phyloP scores from a whole-genome alignment of 2,329 filamentous ascomycete genomes.

The Phyllosticta paracitricarpa region DNA sequence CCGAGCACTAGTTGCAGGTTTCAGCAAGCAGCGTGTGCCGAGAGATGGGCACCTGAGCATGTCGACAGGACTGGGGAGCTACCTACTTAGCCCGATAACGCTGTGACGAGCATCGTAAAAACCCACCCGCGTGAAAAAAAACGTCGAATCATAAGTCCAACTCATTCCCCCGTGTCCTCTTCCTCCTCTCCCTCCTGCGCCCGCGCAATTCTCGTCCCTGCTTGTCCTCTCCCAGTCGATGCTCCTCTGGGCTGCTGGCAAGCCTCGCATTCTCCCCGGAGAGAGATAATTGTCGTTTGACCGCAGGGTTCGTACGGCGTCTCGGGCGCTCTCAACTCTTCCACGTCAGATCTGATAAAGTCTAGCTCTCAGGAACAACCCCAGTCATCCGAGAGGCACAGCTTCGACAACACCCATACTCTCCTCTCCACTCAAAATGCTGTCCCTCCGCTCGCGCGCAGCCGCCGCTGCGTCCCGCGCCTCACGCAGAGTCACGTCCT shows the following conservation, averaged over 20 bases:
- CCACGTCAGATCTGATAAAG: slow-evolving; percentile 11
- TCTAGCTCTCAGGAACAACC: slow-evolving; percentile 5
- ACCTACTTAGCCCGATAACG: not conserved
- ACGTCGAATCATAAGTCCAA: not conserved
- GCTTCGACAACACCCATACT: not conserved
- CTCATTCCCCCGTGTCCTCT: not conserved
- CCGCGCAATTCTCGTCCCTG: not conserved
- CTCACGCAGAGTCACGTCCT: slow-evolving; percentile 9
- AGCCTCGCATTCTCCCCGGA: slow-evolving; percentile 1
- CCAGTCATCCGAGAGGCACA: not conserved
- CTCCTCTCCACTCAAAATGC: slow-evolving; percentile 11
- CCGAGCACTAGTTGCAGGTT: not conserved
- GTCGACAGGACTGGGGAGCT: not conserved
- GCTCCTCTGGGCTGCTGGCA: slow-evolving; percentile 4
- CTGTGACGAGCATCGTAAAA: not conserved
- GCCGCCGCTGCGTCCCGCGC: slow-evolving; percentile 10
- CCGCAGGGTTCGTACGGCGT: not conserved
- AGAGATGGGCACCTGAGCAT: not conserved
- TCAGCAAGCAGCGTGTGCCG: not conserved
- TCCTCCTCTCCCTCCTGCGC: not conserved
- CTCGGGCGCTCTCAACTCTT: slow-evolving; percentile 1
- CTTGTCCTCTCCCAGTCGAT: slow-evolving; percentile 2
- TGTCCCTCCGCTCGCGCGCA: slow-evolving; percentile 8
- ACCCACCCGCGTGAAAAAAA: not conserved
- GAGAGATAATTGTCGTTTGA: not conserved